These are phyloP conservation scores for Breynia disticha DNA, from an alignment of 441 rosid species.

Conservation along the genomic window DNA sequence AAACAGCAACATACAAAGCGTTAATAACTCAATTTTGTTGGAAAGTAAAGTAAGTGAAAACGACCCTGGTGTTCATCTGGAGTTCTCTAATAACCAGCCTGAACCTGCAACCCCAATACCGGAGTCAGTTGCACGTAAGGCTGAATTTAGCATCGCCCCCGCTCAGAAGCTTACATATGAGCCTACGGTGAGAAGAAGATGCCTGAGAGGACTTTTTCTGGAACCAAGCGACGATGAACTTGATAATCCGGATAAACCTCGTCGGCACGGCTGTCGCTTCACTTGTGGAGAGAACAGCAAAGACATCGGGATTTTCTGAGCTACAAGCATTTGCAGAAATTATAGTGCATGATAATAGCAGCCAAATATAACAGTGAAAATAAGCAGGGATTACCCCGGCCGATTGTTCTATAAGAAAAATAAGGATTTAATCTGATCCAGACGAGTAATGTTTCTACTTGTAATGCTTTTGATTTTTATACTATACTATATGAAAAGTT, in stretches of 20 bases:
- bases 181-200: slow-evolving; percentile 54
- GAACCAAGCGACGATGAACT: slow-evolving; percentile 70
- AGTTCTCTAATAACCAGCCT: slow-evolving; percentile 13
- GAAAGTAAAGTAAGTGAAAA: slow-evolving; percentile 48
- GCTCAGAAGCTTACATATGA: slow-evolving; percentile 42
- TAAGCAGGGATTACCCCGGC: not conserved
- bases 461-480: slow-evolving; percentile 2
- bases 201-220: slow-evolving; percentile 69
- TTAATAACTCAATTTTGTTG: slow-evolving; percentile 56
- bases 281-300: slow-evolving; percentile 31
- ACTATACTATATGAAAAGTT: slow-evolving; percentile 1
- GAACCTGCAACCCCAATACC: slow-evolving; percentile 21
- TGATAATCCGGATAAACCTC: slow-evolving; percentile 58
- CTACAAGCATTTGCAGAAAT: slow-evolving; percentile 2
- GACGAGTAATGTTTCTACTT: slow-evolving; percentile 4
- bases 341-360: slow-evolving; percentile 7
- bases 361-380: not conserved
- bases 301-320: slow-evolving; percentile 25
- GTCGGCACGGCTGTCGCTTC: slow-evolving; percentile 64
- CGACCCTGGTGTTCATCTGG: slow-evolving; percentile 63
- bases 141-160: slow-evolving; percentile 27
- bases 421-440: slow-evolving; percentile 27
- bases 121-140: slow-evolving; percentile 28
- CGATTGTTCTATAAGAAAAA: slow-evolving; percentile 3
- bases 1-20: slow-evolving; percentile 61